Conservation (phyloP, 2,329 filamentous ascomycete genomes). For the Fusarium continuum region DNA sequence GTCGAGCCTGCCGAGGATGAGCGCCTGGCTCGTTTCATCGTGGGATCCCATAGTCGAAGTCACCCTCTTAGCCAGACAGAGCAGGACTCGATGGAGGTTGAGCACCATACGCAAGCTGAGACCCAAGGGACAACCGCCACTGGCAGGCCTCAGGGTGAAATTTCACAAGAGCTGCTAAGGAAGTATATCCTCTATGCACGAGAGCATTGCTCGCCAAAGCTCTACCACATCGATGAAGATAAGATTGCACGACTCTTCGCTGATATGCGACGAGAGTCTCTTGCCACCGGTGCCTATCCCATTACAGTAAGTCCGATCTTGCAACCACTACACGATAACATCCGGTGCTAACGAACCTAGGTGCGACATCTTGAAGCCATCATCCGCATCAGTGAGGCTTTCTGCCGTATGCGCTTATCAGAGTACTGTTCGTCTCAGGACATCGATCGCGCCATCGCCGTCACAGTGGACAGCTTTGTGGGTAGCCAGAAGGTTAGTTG, state of each 20-base stretch:
- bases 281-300: constrained; percentile 95
- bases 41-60: constrained; percentile 90
- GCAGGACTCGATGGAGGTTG: constrained; percentile 69
- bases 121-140: constrained; percentile 44
- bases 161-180: constrained; percentile 87
- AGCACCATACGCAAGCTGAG: constrained; percentile 60
- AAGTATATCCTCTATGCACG: constrained; percentile 98
- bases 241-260: constrained; percentile 94
- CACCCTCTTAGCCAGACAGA: constrained; percentile 71
- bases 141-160: constrained; percentile 67
- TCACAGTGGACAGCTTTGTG: constrained; percentile 95
- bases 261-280: constrained; percentile 92
- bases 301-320: constrained; percentile 80
- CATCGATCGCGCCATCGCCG: constrained; percentile 96
- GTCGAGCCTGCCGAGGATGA: constrained; percentile 94
- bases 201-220: constrained; percentile 87
- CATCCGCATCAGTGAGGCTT: constrained; percentile 92
- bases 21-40: constrained; percentile 91
- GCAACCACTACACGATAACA: not conserved
- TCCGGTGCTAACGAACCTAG: constrained; percentile 56
- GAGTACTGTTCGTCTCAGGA: constrained; percentile 92
- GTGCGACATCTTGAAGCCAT: constrained; percentile 98
- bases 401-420: constrained; percentile 97
- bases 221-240: constrained; percentile 98
- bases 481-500: constrained; percentile 96